Evolutionary conservation across 2,329 filamentous ascomycete species (phyloP).

Genomic region (Anthostomella pinea): DNA sequence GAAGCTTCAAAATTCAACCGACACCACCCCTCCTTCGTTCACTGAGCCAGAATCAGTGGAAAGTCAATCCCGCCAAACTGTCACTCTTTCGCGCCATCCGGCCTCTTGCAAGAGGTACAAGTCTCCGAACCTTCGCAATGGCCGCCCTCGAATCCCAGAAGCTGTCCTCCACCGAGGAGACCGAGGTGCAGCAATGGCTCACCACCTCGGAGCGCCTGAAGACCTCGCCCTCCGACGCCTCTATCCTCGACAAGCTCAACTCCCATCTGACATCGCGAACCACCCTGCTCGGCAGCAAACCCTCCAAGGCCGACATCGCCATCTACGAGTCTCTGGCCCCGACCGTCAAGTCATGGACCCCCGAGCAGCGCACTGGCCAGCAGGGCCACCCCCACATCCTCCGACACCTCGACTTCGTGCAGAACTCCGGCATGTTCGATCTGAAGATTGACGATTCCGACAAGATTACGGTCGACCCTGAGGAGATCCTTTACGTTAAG

Average conservation of each 20-base stretch:
- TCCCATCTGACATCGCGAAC: slow-evolving; percentile 83
- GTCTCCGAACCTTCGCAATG: slow-evolving; percentile 54
- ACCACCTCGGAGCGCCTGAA: slow-evolving; percentile 71
- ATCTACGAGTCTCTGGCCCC: slow-evolving; percentile 78
- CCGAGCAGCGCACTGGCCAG: slow-evolving; percentile 86
- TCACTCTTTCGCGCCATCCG: slow-evolving; percentile 38
- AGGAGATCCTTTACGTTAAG: slow-evolving; percentile 82
- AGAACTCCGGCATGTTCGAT: slow-evolving; percentile 76
- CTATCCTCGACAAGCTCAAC: slow-evolving; percentile 78
- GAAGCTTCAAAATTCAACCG: slow-evolving; percentile 12
- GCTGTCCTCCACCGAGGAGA: slow-evolving; percentile 76
- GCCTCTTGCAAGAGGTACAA: slow-evolving; percentile 31
- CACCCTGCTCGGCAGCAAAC: slow-evolving; percentile 85
- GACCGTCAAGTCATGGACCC: slow-evolving; percentile 72
- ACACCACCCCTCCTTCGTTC: slow-evolving; percentile 1
- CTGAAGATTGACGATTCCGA: slow-evolving; percentile 67
- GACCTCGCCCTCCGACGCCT: slow-evolving; percentile 56
- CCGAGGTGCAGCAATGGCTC: slow-evolving; percentile 88
- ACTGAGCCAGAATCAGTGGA: slow-evolving; percentile 5
- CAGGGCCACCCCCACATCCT: slow-evolving; percentile 88
- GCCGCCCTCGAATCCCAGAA: slow-evolving; percentile 62
- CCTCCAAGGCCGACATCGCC: slow-evolving; percentile 81
- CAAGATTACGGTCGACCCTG: slow-evolving; percentile 75
- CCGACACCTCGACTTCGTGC: slow-evolving; percentile 88
- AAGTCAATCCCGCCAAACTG: slow-evolving; percentile 26